A percentile compares a stretch with the other conserved stretches of the same genome.
Conservation (phyloP, 495 filamentous ascomycete species). For the Aspergillus bertholletiae region DNA sequence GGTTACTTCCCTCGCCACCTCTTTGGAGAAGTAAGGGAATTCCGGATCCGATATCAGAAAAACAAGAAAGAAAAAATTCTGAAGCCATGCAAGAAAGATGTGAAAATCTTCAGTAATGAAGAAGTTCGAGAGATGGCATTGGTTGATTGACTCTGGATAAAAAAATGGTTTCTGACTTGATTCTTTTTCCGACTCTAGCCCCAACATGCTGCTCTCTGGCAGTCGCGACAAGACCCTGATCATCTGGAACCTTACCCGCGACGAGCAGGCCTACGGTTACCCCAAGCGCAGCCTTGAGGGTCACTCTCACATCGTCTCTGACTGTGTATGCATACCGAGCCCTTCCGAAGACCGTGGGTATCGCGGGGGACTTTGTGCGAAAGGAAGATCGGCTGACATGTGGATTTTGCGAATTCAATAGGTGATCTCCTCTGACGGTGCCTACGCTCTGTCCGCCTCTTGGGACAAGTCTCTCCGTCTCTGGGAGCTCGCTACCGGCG, state of each 20-base stretch:
- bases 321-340: slow-evolving; percentile 75
- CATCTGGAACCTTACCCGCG: slow-evolving; percentile 99
- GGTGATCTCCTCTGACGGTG: slow-evolving; percentile 99
- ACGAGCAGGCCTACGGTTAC: slow-evolving; percentile 95
- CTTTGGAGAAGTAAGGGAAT: slow-evolving; percentile 87
- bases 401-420: slow-evolving; percentile 40
- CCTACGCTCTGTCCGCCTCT: slow-evolving; percentile 96
- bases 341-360: slow-evolving; percentile 6
- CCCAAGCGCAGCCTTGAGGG: slow-evolving; percentile 97
- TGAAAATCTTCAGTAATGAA: slow-evolving; percentile 3
- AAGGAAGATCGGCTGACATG: slow-evolving; percentile 34
- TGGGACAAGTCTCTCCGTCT: slow-evolving; percentile 99
- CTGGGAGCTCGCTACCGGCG: slow-evolving; percentile 96
- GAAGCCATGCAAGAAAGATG: not conserved
- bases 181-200: slow-evolving; percentile 55
- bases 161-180: slow-evolving; percentile 34
- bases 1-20: slow-evolving; percentile 82
- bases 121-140: slow-evolving; percentile 8
- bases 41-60: slow-evolving; percentile 6
- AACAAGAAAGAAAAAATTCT: slow-evolving; percentile 1
- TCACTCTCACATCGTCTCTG: slow-evolving; percentile 99
- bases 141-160: slow-evolving; percentile 20
- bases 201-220: slow-evolving; percentile 99
- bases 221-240: slow-evolving; percentile 98
- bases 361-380: not conserved